Evolutionary conservation across 1,284 basidiomycete genomes (phyloP), one percentile per base, ranked within the genome.

Genomic region (Crucibulum parvulum): DNA sequence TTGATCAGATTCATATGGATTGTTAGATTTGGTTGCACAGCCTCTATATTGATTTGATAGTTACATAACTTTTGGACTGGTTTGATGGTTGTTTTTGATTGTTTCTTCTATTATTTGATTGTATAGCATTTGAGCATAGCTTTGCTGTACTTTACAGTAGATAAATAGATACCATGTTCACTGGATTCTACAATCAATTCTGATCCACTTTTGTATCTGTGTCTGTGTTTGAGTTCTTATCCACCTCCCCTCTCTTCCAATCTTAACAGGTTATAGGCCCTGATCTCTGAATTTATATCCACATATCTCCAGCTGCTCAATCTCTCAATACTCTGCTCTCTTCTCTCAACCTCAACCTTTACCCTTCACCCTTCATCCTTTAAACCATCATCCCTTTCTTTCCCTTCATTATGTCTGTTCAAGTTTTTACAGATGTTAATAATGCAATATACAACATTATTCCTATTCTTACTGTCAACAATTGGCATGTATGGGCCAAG

Each of bases 231-330:
- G 39, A 9, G 39, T 41, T 41, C n/a, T 41, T 9, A 9, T n/a
- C 39, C 9, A 9, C 18, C 18, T 48, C 24, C 46, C 18, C 46
- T 8, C 10, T 48, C 46, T 24, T 48, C 11, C 24, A 9, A 8
- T 48, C 62, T 48, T 59, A 45, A 64, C 57, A 64, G 56, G 62
- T 63, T 63, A 57, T 63, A 60, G 56, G 62, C 62, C 60, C 58
- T 55, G 53, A 35, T 39, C 47, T 52, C 37, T 51, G 16, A 31
- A 35, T 53, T 38, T 52, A 24, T 48, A 24, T n/a, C 46, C 8
- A 48, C 46, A 48, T 48, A 48, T 48, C 10, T 48, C 9, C n/a
- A n/a, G n/a, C n/a, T n/a, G n/a, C n/a, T n/a, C n/a, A 11, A 11
- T 48, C 10, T 24, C 8, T 18, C 46, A 48, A 8, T 48, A 24